Percentiles rank a stretch among this genome's conserved stretches.
Evolutionary conservation across 2,329 filamentous ascomycete genomes (phyloP).

Genomic region (Amesomyces nigricolor): DNA sequence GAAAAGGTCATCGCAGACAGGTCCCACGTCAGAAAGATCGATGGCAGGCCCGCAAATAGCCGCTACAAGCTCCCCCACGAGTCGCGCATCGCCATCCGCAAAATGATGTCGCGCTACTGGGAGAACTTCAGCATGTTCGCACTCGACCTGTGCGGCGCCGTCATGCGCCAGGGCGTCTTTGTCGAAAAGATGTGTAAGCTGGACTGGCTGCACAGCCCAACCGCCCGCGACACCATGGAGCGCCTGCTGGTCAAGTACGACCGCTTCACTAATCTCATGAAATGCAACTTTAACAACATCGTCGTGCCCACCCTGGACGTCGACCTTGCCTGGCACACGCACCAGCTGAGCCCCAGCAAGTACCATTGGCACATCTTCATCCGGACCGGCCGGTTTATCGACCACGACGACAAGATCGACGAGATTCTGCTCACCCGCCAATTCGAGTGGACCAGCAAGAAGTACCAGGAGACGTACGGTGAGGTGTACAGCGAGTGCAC

Average conservation of each 20-base stretch:
- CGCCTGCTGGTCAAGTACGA: conserved; percentile 60
- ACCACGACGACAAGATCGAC: conserved; percentile 80
- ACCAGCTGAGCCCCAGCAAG: conserved; percentile 59
- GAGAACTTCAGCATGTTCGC: conserved; percentile 60
- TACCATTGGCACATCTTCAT: conserved; percentile 57
- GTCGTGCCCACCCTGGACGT: conserved; percentile 69
- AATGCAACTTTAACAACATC: conserved; percentile 38
- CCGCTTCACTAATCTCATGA: conserved; percentile 59
- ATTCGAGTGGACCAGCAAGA: conserved; percentile 68
- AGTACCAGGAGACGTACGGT: conserved; percentile 59
- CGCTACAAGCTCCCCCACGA: conserved; percentile 22
- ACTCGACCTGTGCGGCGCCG: conserved; percentile 59
- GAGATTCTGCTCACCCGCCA: conserved; percentile 56
- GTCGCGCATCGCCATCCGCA: conserved; percentile 45
- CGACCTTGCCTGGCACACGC: conserved; percentile 75
- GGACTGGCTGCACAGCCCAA: conserved; percentile 72
- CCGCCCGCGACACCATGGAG: conserved; percentile 55
- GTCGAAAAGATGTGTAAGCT: conserved; percentile 67
- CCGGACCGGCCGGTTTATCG: conserved; percentile 54
- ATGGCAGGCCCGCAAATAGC: conserved; percentile 24
- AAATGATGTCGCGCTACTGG: conserved; percentile 69
- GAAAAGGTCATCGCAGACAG: conserved; percentile 40
- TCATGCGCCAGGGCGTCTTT: conserved; percentile 61
- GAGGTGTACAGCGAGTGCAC: conserved; percentile 71
- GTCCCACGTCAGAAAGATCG: conserved; percentile 37